Percentiles rank a stretch among this genome's conserved stretches.
phyloP scores from a whole-genome alignment of 768 basidiomycete species.

The Heimioporus sp. region DNA sequence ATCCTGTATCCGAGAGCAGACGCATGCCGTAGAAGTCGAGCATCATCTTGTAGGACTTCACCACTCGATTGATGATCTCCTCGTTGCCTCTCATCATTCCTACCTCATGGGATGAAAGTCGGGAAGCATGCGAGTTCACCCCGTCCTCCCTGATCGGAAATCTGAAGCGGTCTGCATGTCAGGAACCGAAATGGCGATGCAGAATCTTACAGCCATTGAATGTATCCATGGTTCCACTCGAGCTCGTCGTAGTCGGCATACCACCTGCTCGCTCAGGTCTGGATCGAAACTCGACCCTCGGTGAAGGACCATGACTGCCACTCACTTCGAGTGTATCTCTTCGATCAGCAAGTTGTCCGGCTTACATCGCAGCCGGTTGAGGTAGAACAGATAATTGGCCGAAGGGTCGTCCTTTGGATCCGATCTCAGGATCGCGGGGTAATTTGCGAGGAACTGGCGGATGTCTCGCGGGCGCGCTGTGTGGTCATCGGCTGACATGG shows the following conservation, averaged over 20 bases:
- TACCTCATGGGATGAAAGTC: conserved; percentile 66
- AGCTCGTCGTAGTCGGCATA: conserved; percentile 57
- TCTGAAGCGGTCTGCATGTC: conserved; percentile 30
- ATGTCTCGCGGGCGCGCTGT: conserved; percentile 21
- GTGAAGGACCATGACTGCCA: background rate
- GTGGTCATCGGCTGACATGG: conserved; percentile 13
- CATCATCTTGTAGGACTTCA: conserved; percentile 68
- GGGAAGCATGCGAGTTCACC: conserved; percentile 66
- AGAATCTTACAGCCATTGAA: conserved; percentile 71
- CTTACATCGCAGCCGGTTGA: conserved; percentile 50
- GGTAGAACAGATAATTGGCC: conserved; percentile 63
- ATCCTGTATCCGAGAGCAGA: conserved; percentile 56
- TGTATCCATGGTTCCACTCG: conserved; percentile 69
- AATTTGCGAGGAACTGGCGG: conserved; percentile 23
- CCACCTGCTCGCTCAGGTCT: conserved; percentile 48
- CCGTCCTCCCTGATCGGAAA: conserved; percentile 76
- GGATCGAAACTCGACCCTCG: background rate
- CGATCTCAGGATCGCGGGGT: conserved; percentile 14
- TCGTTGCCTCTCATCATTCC: conserved; percentile 51
- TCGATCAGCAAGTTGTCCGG: conserved; percentile 63
- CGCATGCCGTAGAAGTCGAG: conserved; percentile 81
- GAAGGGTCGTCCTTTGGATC: conserved; percentile 7
- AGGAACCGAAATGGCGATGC: background rate
- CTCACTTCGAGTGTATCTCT: conserved; percentile 60
- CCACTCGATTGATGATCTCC: conserved; percentile 46